These are phyloP conservation scores for Naganishia sp. DNA, from an alignment of 1,284 basidiomycete species.

Conservation along the genomic window DNA sequence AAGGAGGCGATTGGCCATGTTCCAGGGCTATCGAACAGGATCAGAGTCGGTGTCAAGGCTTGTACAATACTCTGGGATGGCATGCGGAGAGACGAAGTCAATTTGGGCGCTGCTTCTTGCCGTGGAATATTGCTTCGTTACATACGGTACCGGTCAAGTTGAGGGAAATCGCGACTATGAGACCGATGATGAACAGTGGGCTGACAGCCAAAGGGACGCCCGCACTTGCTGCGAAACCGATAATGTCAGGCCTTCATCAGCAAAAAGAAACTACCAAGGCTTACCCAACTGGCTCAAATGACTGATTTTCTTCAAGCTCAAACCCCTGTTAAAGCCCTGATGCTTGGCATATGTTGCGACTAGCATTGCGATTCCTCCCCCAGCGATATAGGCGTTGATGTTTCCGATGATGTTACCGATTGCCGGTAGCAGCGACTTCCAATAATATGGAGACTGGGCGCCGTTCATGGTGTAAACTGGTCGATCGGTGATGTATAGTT, in stretches of 20 bases:
- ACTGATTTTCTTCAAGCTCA: constrained; percentile 20
- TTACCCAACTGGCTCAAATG: constrained; percentile 18
- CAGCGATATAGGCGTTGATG: constrained; percentile 20
- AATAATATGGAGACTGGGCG: constrained; percentile 10
- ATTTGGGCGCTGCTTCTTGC: too few species aligned
- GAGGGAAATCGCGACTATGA: constrained; percentile 1
- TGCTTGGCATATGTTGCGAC: constrained; percentile 26
- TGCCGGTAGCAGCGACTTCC: constrained; percentile 20
- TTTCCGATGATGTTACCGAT: constrained; percentile 21
- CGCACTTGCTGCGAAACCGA: not conserved
- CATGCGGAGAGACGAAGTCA: not conserved
- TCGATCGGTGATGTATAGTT: constrained; percentile 17
- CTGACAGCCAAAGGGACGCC: constrained; percentile 8
- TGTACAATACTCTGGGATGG: constrained; percentile 22
- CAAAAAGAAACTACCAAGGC: not conserved
- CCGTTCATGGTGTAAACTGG: constrained; percentile 17
- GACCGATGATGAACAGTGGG: constrained; percentile 12
- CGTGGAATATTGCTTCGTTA: too few species aligned
- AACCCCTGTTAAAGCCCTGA: constrained; percentile 9
- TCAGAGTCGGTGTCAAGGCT: constrained; percentile 21
- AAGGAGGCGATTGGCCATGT: too few species aligned
- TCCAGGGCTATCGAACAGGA: too few species aligned
- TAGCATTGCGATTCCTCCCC: constrained; percentile 15
- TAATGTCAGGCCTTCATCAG: too few species aligned
- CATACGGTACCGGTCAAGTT: constrained; percentile 12